A percentile compares a stretch with the other conserved stretches of the same genome.
Evolutionary conservation across 2,329 filamentous ascomycete species (phyloP).

Genomic region (Pseudonectria buxi): DNA sequence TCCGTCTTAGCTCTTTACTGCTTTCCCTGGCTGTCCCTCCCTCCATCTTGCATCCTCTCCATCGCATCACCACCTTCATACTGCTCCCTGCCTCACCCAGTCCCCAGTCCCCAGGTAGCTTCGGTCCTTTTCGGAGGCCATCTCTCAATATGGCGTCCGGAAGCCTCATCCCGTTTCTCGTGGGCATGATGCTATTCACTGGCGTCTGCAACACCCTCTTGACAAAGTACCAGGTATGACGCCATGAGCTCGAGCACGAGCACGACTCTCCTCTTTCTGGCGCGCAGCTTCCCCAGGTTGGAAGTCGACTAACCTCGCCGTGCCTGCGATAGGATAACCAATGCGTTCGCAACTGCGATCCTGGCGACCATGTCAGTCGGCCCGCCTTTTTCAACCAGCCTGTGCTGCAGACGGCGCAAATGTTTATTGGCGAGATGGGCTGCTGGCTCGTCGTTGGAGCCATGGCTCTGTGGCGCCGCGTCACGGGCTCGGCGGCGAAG

Average conservation of each 20-base stretch:
- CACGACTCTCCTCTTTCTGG: too few species aligned
- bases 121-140: neutral
- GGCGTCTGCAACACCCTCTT: conserved; percentile 95
- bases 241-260: too few species aligned
- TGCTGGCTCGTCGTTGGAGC: conserved; percentile 85
- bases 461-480: conserved; percentile 59
- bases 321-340: conserved; percentile 75
- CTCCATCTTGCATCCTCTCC: too few species aligned
- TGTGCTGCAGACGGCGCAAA: conserved; percentile 91
- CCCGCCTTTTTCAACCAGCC: conserved; percentile 83
- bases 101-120: too few species aligned
- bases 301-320: conserved; percentile 2
- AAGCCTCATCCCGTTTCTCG: conserved; percentile 72
- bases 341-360: conserved; percentile 84
- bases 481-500: conserved; percentile 36
- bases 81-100: too few species aligned
- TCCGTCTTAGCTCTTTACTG: too few species aligned
- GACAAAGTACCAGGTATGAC: conserved; percentile 83
- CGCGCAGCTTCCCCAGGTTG: neutral
- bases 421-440: conserved; percentile 95
- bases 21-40: too few species aligned
- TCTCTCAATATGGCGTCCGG: conserved; percentile 56
- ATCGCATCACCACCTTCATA: too few species aligned
- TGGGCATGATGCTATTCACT: conserved; percentile 93
- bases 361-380: conserved; percentile 53